Conservation (phyloP, 2,329 filamentous ascomycete species). For the Aspergillus uvarum region DNA sequence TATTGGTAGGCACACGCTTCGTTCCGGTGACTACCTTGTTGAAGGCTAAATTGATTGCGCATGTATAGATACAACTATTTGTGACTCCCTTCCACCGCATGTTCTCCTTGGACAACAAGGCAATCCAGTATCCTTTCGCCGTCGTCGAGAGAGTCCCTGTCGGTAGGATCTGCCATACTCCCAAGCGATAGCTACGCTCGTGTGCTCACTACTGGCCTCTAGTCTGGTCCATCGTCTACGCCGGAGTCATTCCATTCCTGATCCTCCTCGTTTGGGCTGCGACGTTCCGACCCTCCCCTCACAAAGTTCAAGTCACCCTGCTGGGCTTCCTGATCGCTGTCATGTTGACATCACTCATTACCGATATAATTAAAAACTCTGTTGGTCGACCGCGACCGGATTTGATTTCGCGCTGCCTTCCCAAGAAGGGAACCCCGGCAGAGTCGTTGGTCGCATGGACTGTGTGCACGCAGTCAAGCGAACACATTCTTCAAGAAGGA, state of each 20-base stretch:
- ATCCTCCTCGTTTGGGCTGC: conserved; percentile 67
- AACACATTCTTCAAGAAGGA: conserved; percentile 61
- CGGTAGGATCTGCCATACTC: conserved; percentile 49
- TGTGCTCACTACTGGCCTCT: conserved; percentile 7
- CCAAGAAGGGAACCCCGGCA: conserved; percentile 57
- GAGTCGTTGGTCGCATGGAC: conserved; percentile 53
- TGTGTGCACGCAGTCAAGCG: conserved; percentile 51
- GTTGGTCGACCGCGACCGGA: conserved; percentile 83
- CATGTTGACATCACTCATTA: conserved; percentile 76
- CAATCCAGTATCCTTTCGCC: conserved; percentile 84
- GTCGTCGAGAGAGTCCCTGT: conserved; percentile 79
- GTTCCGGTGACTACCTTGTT: background rate
- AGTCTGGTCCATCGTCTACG: conserved; percentile 75
- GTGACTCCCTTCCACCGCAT: conserved; percentile 89
- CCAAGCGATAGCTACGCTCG: background rate
- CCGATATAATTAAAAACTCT: conserved; percentile 86
- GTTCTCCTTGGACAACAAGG: conserved; percentile 83
- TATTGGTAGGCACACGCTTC: conserved; percentile 25
- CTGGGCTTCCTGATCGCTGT: conserved; percentile 77
- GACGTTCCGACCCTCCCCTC: conserved; percentile 60
- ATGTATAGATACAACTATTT: conserved; percentile 60
- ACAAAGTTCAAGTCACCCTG: conserved; percentile 83
- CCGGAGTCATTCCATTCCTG: conserved; percentile 68
- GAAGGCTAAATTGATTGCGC: background rate
- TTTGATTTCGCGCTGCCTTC: conserved; percentile 82